Percentiles rank a stretch among this genome's conserved stretches.
phyloP scores from a whole-genome alignment of 1,284 basidiomycete genomes.

The Leucocoprinus gongylophorus region DNA sequence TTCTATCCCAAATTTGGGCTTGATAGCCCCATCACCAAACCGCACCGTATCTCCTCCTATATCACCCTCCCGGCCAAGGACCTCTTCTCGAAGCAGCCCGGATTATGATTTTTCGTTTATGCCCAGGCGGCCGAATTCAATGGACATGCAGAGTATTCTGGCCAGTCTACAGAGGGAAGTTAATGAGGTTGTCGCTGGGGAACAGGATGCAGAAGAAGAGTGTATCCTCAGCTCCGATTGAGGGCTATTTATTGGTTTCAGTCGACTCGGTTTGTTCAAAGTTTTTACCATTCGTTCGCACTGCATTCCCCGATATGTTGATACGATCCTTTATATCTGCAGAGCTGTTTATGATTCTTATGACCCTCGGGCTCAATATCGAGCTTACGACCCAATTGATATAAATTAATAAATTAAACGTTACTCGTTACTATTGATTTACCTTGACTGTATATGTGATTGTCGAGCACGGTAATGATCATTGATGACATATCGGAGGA shows the following conservation, averaged over 20 bases:
- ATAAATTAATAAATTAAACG: background rate
- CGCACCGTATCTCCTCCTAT: background rate
- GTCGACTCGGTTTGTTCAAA: background rate
- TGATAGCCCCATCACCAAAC: background rate
- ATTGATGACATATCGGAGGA: background rate
- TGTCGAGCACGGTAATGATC: background rate
- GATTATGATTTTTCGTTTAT: background rate
- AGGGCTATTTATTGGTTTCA: background rate
- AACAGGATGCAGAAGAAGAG: background rate
- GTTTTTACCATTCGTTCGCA: background rate
- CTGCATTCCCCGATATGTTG: background rate
- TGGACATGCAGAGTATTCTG: background rate
- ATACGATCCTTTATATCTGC: background rate
- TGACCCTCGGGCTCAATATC: background rate
- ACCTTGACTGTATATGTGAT: background rate
- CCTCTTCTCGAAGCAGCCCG: background rate
- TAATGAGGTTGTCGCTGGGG: background rate
- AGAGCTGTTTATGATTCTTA: constrained; percentile 1
- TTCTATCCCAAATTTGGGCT: background rate
- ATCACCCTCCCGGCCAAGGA: background rate
- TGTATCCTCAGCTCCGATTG: background rate
- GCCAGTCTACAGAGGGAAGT: constrained; percentile 2
- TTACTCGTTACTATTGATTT: background rate
- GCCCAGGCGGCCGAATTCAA: background rate
- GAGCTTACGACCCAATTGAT: background rate